Evolutionary conservation across 2,329 filamentous ascomycete species (phyloP).

Genomic region (Aotearoamyces nothofagi): DNA sequence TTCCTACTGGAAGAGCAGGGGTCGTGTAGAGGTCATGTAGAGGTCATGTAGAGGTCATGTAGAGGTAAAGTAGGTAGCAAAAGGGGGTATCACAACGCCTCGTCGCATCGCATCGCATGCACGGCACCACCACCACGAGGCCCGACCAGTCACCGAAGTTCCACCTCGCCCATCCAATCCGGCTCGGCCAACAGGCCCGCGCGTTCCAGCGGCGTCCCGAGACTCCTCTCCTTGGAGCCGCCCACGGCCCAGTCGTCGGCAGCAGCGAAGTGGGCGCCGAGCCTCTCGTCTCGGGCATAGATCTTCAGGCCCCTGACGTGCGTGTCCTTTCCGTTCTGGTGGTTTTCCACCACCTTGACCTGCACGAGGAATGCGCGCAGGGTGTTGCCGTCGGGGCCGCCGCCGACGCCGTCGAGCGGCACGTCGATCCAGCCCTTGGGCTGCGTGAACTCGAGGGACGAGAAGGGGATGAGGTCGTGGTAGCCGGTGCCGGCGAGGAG

Average conservation of each 20-base stretch:
- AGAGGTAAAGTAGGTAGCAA: too few relatives aligned
- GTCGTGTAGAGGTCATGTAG: too few relatives aligned
- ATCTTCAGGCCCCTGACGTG: constrained; percentile 88
- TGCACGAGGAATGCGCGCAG: constrained; percentile 83
- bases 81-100: too few relatives aligned
- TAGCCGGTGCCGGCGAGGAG: constrained; percentile 83
- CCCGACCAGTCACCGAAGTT: constrained; percentile 18
- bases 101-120: too few relatives aligned
- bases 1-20: too few relatives aligned
- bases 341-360: constrained; percentile 84
- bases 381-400: constrained; percentile 49
- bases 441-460: constrained; percentile 59
- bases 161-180: constrained; percentile 20
- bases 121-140: too few relatives aligned
- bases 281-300: constrained; percentile 32
- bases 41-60: too few relatives aligned
- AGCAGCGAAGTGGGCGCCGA: constrained; percentile 6
- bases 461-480: constrained; percentile 83
- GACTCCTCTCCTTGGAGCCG: constrained; percentile 3
- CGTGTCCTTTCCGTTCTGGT: constrained; percentile 99
- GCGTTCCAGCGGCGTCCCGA: constrained; percentile 2
- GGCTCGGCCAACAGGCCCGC: constrained; percentile 12
- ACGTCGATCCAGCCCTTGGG: constrained; percentile 89
- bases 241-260: constrained; percentile 5
- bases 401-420: constrained; percentile 45